phyloP scores from a whole-genome alignment of 257 asterid species.

The Marsdenia floribunda region DNA sequence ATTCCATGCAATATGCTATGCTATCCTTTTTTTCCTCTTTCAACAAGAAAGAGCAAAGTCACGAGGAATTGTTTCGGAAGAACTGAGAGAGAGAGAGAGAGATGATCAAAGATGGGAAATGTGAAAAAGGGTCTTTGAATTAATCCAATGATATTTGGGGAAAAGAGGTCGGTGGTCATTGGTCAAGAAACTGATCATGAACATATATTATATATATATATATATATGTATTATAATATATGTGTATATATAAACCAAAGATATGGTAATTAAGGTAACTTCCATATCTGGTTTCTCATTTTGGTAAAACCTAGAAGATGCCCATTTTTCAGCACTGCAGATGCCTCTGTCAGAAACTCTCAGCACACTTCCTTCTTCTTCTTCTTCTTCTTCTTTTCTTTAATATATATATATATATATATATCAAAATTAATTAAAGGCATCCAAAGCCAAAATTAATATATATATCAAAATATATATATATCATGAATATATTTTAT shows the following conservation, averaged over 20 bases:
- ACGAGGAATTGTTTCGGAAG: constrained; percentile 13
- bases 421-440: background rate
- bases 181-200: constrained; percentile 13
- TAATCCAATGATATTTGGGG: constrained; percentile 1
- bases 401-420: too few relatives aligned
- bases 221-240: background rate
- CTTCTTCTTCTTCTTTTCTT: too few relatives aligned
- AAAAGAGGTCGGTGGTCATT: constrained; percentile 24
- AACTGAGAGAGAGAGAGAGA: background rate
- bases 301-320: constrained; percentile 12
- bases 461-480: too few relatives aligned
- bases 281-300: background rate
- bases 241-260: background rate
- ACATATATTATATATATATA: background rate
- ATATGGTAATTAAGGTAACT: background rate
- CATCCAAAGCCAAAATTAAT: constrained; percentile 9
- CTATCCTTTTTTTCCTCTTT: too few relatives aligned
- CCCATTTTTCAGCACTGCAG: background rate
- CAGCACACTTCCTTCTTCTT: too few relatives aligned
- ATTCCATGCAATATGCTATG: constrained; percentile 27
- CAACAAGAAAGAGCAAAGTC: background rate
- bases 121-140: background rate
- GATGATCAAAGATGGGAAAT: background rate
- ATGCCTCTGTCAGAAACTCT: constrained; percentile 4
- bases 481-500: too few relatives aligned